These are phyloP conservation scores for Fusarium sp. DNA, from an alignment of 2,329 filamentous ascomycete species.

Conservation along the genomic window DNA sequence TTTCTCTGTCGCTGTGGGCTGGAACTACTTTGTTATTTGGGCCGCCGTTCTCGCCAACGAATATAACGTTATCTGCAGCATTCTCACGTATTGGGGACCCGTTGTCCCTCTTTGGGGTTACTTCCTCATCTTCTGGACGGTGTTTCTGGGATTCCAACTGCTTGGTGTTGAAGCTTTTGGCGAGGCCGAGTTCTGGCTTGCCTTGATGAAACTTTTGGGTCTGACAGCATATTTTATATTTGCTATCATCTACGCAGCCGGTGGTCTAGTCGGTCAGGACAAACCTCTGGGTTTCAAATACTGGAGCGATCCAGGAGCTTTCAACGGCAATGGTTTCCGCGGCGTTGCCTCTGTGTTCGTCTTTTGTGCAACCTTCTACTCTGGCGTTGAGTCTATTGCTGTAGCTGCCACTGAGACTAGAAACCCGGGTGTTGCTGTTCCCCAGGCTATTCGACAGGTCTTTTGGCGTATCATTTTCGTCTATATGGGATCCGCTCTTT, in stretches of 20 bases:
- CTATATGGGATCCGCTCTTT: slow-evolving; percentile 80
- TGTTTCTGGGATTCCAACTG: slow-evolving; percentile 78
- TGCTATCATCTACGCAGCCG: slow-evolving; percentile 78
- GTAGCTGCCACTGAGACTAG: slow-evolving; percentile 74
- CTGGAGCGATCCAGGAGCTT: slow-evolving; percentile 80
- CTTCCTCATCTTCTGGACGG: slow-evolving; percentile 82
- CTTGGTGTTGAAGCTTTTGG: slow-evolving; percentile 82
- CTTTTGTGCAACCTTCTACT: slow-evolving; percentile 79
- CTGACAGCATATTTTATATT: slow-evolving; percentile 82
- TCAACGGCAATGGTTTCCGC: slow-evolving; percentile 75
- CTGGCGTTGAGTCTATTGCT: slow-evolving; percentile 75
- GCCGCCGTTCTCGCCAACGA: slow-evolving; percentile 77
- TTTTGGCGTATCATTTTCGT: slow-evolving; percentile 74
- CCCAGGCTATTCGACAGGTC: slow-evolving; percentile 71
- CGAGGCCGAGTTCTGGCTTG: slow-evolving; percentile 86
- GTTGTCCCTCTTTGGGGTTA: slow-evolving; percentile 75
- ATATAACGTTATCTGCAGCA: slow-evolving; percentile 78
- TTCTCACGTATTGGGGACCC: slow-evolving; percentile 76
- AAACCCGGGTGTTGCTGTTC: slow-evolving; percentile 70
- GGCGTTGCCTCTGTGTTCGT: slow-evolving; percentile 77
- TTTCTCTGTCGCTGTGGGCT: slow-evolving; percentile 77
- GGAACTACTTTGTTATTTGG: slow-evolving; percentile 82
- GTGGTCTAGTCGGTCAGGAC: slow-evolving; percentile 71
- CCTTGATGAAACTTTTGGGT: slow-evolving; percentile 78
- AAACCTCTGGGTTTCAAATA: slow-evolving; percentile 77